These are phyloP conservation scores for Wickerhamomyces xylosicus DNA, from an alignment of 805 yeast genomes.

Conservation along the genomic window DNA sequence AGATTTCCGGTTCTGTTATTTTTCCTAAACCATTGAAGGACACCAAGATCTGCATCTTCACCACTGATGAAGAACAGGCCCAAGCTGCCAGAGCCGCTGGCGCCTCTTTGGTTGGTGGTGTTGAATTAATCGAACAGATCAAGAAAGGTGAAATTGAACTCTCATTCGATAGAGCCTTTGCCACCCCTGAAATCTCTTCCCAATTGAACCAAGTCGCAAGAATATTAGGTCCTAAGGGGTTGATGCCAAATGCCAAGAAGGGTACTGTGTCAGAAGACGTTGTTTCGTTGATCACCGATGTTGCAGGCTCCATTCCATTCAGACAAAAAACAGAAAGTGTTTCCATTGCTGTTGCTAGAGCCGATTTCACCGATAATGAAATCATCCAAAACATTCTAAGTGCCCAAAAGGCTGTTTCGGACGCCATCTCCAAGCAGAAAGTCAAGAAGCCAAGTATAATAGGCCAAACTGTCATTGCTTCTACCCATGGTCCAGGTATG, in stretches of 20 bases:
- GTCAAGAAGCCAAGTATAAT: slow-evolving; percentile 58
- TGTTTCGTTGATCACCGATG: slow-evolving; percentile 36
- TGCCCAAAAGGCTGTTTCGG: slow-evolving; percentile 50
- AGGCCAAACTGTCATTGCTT: slow-evolving; percentile 58
- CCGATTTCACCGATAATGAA: slow-evolving; percentile 68
- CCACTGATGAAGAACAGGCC: slow-evolving; percentile 42
- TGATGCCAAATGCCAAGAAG: slow-evolving; percentile 79
- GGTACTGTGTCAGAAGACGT: slow-evolving; percentile 78
- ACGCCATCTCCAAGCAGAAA: slow-evolving; percentile 42
- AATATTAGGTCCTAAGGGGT: slow-evolving; percentile 75
- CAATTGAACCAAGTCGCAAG: slow-evolving; percentile 63
- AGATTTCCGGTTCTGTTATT: slow-evolving; percentile 58
- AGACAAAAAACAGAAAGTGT: slow-evolving; percentile 60
- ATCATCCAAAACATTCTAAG: slow-evolving; percentile 60
- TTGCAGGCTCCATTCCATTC: slow-evolving; percentile 64
- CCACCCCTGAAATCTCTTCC: slow-evolving; percentile 73
- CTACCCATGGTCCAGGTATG: slow-evolving; percentile 75
- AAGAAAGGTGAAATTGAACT: slow-evolving; percentile 29
- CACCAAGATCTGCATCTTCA: slow-evolving; percentile 58
- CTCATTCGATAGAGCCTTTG: slow-evolving; percentile 69
- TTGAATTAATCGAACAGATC: slow-evolving; percentile 55
- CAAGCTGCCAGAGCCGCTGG: slow-evolving; percentile 46
- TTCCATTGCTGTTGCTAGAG: slow-evolving; percentile 64
- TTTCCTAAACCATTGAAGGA: slow-evolving; percentile 67
- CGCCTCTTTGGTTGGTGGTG: slow-evolving; percentile 62